Evolutionary conservation across 495 filamentous ascomycete genomes (phyloP), one percentile per base, ranked within the genome.

Genomic region (Hapsidospora chrysogenum): DNA sequence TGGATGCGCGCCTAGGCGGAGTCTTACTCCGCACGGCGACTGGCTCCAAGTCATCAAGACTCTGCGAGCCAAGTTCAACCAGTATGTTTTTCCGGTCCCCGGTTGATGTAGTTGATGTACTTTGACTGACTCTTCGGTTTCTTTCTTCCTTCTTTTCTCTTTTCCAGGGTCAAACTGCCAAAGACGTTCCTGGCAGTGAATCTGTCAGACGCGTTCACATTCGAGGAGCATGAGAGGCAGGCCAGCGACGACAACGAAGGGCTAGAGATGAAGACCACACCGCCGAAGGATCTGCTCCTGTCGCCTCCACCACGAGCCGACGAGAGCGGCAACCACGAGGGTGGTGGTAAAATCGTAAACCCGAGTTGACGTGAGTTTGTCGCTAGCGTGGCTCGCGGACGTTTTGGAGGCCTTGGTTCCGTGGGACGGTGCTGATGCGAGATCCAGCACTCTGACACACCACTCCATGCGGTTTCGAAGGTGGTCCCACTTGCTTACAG

Each of bases 31-130:
- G n/a, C 89, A 97, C 53, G 66, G 70, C 15, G 84, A 96, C 50
- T 97, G 92, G 92, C 92, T 86, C 54, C 68, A 84, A 41, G 81
- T 95, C 18, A 80, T 97, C 38, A 85, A 94, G 55, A 96, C 86
- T 3, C 59, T 97, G 33, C 71, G 85, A 42, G 92, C 80, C 17
- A 94, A 92, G 52, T 97, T 97, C 47, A 78, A 92, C 44, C 83
- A 80, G 82, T 89, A 67, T 65, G 80, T 66, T 27, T 19, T 26
- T 28, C 20, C 36, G 23, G 15, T 23, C 23, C 30, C 20, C 30
- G 14, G n/a, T n/a, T n/a, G n/a, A n/a, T n/a, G n/a, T 11, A 38
- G 11, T 33, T 29, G 34, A 36, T 35, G 21, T 35, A 31, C 18
- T 10, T 32, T 29, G 28, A 26, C 29, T 18, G 20, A 20, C 4